Evolutionary conservation across 2,329 filamentous ascomycete species (phyloP), one percentile per base, ranked within the genome.

Genomic region (Phaeomoniella chlamydospora): DNA sequence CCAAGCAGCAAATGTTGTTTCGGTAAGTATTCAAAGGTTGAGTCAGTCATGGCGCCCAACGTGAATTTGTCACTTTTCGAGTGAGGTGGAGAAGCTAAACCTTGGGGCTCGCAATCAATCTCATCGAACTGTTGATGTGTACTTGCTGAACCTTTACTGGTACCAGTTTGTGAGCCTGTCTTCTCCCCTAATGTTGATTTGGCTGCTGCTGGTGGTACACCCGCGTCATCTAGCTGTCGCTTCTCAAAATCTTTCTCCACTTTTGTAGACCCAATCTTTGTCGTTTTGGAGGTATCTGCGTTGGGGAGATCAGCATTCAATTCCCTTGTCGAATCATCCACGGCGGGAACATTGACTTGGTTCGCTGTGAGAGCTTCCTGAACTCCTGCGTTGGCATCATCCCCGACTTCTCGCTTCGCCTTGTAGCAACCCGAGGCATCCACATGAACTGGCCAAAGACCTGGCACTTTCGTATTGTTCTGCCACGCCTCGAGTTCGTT

Each of bases 401-500:
- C 10, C 11, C 17, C 33, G 15, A 19, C 4, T 31, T 40, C 41
- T 9, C 43, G 30, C 5, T 42, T 40, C 26, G 51, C 40, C 37
- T 55, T 57, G 31, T 82, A 78, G 54, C 86, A 93, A 4, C 86
- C 86, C 16, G 78, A 81, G 6, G 80, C 77, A 57, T 94, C 84
- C 10, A 94, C 59, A 29, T 64, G 64, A 43, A 82, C 70, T 0
- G 87, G 85, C 64, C 88, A 94, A 48, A 94, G 70, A 2, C 87
- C 86, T 2, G 80, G 74, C 5, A 94, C 61, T 3, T 67, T 66
- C 1, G 80, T 87, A 3, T 64, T 55, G 46, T 76, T 72, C 58
- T 94, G 84, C 59, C 78, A 74, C 35, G 78, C 71, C 42, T 86
- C 72, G 16, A 94, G 67, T 5, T 77, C 78, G 50, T 93, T 67